Conservation (phyloP, 495 filamentous ascomycete species). For the Xylaria nigripes region DNA sequence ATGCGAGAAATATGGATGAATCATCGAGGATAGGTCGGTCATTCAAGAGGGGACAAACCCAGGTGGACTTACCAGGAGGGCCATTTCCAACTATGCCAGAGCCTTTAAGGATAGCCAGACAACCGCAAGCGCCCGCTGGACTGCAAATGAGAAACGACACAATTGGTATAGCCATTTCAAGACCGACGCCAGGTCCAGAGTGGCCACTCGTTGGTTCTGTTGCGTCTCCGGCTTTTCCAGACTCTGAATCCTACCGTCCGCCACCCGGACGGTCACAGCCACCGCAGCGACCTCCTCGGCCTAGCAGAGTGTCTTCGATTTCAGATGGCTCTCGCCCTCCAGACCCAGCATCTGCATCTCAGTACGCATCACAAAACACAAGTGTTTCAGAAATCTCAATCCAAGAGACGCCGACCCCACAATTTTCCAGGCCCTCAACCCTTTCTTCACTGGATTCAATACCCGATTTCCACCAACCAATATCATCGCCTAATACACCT, state of each 20-base stretch:
- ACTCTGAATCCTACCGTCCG: constrained; percentile 39
- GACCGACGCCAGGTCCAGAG: constrained; percentile 44
- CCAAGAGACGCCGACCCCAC: constrained; percentile 34
- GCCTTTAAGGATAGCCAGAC: constrained; percentile 19
- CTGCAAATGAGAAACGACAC: constrained; percentile 34
- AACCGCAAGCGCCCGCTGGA: constrained; percentile 29
- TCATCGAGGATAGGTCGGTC: constrained; percentile 31
- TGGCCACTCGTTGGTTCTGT: constrained; percentile 46
- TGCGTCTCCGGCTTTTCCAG: constrained; percentile 28
- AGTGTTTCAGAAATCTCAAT: constrained; percentile 23
- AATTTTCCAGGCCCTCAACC: constrained; percentile 43
- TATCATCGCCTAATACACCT: constrained; percentile 20
- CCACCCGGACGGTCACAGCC: constrained; percentile 46
- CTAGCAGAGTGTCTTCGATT: constrained; percentile 50
- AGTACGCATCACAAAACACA: constrained; percentile 36
- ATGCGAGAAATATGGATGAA: constrained; percentile 41
- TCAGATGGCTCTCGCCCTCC: constrained; percentile 42
- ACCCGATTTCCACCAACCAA: constrained; percentile 52
- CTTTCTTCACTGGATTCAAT: constrained; percentile 52
- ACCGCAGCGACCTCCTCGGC: constrained; percentile 60
- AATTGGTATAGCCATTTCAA: constrained; percentile 43
- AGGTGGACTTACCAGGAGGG: constrained; percentile 22
- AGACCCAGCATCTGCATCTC: constrained; percentile 45
- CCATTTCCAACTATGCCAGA: constrained; percentile 17
- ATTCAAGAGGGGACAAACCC: constrained; percentile 37